A percentile compares a stretch with the other conserved stretches of the same genome.
Evolutionary conservation across 31 red algal genomes (phyloP).

Genomic region (Bonnemaisonia californica): DNA sequence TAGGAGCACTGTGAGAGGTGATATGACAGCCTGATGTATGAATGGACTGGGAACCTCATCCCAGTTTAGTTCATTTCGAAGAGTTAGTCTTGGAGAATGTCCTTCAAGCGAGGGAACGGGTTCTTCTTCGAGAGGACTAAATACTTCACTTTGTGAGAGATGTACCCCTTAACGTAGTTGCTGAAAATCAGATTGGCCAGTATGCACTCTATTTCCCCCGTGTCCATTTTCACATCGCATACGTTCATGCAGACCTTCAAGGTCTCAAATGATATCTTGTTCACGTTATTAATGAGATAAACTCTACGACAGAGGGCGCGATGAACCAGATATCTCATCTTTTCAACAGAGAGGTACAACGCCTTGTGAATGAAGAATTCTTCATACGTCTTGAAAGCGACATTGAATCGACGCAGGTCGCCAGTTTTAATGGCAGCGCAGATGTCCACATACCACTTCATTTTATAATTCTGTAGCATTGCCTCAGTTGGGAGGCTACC

Average conservation of each 20-base stretch:
- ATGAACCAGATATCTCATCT: conserved; percentile 78
- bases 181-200: conserved; percentile 90
- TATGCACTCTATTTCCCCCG: conserved; percentile 90
- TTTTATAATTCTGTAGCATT: conserved; percentile 55
- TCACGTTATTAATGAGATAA: conserved; percentile 20
- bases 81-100: conserved; percentile 12
- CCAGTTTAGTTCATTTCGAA: no score
- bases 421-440: conserved; percentile 57
- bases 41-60: no score
- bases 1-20: no score
- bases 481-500: conserved; percentile 66
- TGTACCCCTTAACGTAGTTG: conserved; percentile 85
- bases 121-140: conserved; percentile 80
- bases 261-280: conserved; percentile 60
- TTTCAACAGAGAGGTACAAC: conserved; percentile 76
- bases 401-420: conserved; percentile 56
- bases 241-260: conserved; percentile 38
- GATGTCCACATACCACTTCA: conserved; percentile 77
- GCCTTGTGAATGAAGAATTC: conserved; percentile 86
- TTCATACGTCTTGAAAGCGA: conserved; percentile 54
- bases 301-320: conserved; percentile 58
- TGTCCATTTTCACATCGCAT: conserved; percentile 57
- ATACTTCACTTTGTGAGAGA: conserved; percentile 82
- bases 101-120: conserved; percentile 62
- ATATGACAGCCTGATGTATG: no score